Conservation (phyloP, 148 eudicot genomes). For the Persicaria maculosa region DNA sequence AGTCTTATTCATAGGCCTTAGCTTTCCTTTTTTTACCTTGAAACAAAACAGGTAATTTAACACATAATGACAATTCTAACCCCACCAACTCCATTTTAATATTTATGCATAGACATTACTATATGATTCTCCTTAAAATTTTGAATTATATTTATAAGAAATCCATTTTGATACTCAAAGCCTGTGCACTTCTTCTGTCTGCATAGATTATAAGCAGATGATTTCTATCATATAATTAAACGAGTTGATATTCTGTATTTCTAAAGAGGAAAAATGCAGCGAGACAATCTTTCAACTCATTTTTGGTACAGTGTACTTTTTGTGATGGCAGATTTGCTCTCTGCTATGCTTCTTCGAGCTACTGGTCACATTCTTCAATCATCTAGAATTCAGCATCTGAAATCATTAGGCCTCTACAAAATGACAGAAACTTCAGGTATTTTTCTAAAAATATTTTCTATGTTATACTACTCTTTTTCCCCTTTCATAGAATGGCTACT, state of each 20-base stretch:
- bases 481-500: background rate
- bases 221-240: background rate
- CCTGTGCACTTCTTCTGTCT: background rate
- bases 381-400: conserved; percentile 41
- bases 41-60: background rate
- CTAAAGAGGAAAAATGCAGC: background rate
- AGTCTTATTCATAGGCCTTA: conserved; percentile 1
- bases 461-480: background rate
- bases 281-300: conserved; percentile 24
- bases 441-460: background rate
- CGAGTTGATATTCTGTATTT: background rate
- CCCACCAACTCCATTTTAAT: background rate
- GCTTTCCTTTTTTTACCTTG: background rate
- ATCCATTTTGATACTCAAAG: background rate
- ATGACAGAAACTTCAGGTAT: conserved; percentile 45
- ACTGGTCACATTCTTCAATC: conserved; percentile 59
- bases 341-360: conserved; percentile 82
- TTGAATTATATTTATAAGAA: too few relatives aligned
- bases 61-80: background rate
- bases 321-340: conserved; percentile 85
- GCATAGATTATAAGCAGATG: background rate
- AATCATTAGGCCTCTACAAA: conserved; percentile 45
- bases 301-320: conserved; percentile 83
- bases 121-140: background rate
- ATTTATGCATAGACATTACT: background rate